phyloP scores from a whole-genome alignment of 2,329 filamentous ascomycete genomes.

The Stemphylium vesicarium region DNA sequence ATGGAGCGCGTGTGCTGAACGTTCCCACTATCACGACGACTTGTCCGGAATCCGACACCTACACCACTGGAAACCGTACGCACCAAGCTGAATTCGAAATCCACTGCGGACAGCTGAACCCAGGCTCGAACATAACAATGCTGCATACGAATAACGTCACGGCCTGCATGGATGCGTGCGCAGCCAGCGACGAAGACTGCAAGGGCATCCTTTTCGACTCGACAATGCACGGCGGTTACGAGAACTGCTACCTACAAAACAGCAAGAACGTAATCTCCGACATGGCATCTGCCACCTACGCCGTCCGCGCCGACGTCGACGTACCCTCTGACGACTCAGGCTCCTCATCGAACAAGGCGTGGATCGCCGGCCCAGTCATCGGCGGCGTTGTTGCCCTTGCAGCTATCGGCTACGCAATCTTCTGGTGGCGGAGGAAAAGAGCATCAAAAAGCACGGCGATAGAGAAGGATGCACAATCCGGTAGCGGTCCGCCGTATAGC shows the following conservation, averaged over 20 bases:
- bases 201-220: constrained; percentile 38
- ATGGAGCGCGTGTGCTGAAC: constrained; percentile 33
- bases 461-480: background rate
- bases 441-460: constrained; percentile 1
- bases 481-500: no score
- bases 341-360: constrained; percentile 25
- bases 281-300: constrained; percentile 28
- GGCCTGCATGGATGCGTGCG: constrained; percentile 40
- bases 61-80: constrained; percentile 12
- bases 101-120: constrained; percentile 38
- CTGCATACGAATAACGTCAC: constrained; percentile 39
- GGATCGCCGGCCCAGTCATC: constrained; percentile 39
- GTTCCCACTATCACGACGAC: constrained; percentile 29
- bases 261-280: constrained; percentile 30
- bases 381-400: constrained; percentile 26
- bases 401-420: constrained; percentile 20
- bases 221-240: constrained; percentile 28
- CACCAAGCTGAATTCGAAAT: constrained; percentile 33
- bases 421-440: constrained; percentile 23
- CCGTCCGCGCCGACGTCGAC: constrained; percentile 18
- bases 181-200: constrained; percentile 28
- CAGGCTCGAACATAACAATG: constrained; percentile 38
- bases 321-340: constrained; percentile 3
- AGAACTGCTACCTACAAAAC: constrained; percentile 46
- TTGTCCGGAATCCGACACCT: constrained; percentile 25